A percentile compares a stretch with the other conserved stretches of the same genome.
Evolutionary conservation across 768 basidiomycete genomes (phyloP).

Genomic region (Trametes punicea): DNA sequence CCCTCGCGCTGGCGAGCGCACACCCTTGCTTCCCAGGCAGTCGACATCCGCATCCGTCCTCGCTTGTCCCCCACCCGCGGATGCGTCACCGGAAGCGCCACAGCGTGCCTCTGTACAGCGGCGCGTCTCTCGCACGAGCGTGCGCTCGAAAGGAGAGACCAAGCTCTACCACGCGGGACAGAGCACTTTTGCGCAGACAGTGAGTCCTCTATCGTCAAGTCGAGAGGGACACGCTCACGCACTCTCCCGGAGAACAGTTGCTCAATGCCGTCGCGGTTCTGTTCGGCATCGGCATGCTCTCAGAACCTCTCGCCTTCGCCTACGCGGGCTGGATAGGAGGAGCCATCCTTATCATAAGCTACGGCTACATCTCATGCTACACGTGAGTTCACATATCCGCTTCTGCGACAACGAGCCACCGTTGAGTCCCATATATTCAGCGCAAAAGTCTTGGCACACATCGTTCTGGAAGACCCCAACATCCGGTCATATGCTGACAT

Average conservation of each 20-base stretch:
- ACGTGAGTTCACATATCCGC: constrained; percentile 56
- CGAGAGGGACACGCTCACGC: not conserved
- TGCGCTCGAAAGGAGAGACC: constrained; percentile 3
- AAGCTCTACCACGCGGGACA: constrained; percentile 41
- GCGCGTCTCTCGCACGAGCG: constrained; percentile 4
- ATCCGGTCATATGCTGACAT: constrained; percentile 87
- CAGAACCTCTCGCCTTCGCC: constrained; percentile 87
- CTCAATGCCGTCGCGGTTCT: constrained; percentile 87
- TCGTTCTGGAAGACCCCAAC: constrained; percentile 67
- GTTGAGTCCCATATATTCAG: constrained; percentile 38
- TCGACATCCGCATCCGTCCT: constrained; percentile 14
- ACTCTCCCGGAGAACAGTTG: constrained; percentile 43
- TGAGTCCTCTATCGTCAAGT: constrained; percentile 29
- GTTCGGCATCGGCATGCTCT: constrained; percentile 85
- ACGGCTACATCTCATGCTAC: constrained; percentile 82
- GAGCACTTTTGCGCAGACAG: constrained; percentile 74
- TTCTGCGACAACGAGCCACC: not conserved
- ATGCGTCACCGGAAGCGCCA: constrained; percentile 2
- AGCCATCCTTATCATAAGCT: constrained; percentile 66
- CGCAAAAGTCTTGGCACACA: constrained; percentile 79
- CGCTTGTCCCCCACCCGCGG: not conserved
- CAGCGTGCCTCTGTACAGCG: constrained; percentile 7
- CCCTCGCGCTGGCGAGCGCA: constrained; percentile 21
- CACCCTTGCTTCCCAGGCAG: constrained; percentile 20
- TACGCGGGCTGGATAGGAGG: constrained; percentile 89